phyloP scores from a whole-genome alignment of 192 early-diverging fungal genomes.

The Podila horticola region DNA sequence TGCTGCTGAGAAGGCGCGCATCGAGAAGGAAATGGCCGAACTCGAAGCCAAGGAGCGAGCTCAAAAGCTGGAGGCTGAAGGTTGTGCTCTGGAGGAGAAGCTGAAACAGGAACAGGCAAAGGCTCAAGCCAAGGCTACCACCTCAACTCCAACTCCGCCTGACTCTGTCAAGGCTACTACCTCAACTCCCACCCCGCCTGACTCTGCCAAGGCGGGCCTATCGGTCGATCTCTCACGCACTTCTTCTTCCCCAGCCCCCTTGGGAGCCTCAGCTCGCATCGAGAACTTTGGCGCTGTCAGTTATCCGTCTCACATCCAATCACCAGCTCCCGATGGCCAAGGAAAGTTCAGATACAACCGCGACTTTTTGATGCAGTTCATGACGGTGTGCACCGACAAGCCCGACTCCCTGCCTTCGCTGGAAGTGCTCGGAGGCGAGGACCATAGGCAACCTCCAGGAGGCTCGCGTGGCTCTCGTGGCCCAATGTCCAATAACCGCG shows the following conservation, averaged over 20 bases:
- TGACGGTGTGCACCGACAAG: slow-evolving; percentile 66
- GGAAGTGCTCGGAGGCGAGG: slow-evolving; percentile 59
- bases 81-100: slow-evolving; percentile 25
- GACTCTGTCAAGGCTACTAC: slow-evolving; percentile 19
- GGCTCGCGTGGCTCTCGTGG: slow-evolving; percentile 28
- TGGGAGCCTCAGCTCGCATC: slow-evolving; percentile 56
- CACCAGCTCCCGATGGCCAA: slow-evolving; percentile 63
- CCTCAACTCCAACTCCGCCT: slow-evolving; percentile 20
- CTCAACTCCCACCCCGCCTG: slow-evolving; percentile 16
- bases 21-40: slow-evolving; percentile 6
- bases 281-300: slow-evolving; percentile 56
- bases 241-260: slow-evolving; percentile 52
- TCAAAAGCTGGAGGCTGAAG: background rate
- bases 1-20: slow-evolving; percentile 21
- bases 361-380: slow-evolving; percentile 86
- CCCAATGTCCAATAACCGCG: slow-evolving; percentile 41
- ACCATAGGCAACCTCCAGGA: slow-evolving; percentile 47
- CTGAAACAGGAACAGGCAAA: slow-evolving; percentile 29
- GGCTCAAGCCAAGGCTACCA: slow-evolving; percentile 3
- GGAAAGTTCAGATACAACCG: slow-evolving; percentile 76
- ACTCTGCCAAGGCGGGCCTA: slow-evolving; percentile 23
- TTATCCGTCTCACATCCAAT: slow-evolving; percentile 63
- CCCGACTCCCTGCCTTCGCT: slow-evolving; percentile 65
- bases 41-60: slow-evolving; percentile 33
- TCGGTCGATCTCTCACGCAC: slow-evolving; percentile 55